Evolutionary conservation across 2,329 filamentous ascomycete genomes (phyloP).

Genomic region (Tolypocladium cylindrosporum): DNA sequence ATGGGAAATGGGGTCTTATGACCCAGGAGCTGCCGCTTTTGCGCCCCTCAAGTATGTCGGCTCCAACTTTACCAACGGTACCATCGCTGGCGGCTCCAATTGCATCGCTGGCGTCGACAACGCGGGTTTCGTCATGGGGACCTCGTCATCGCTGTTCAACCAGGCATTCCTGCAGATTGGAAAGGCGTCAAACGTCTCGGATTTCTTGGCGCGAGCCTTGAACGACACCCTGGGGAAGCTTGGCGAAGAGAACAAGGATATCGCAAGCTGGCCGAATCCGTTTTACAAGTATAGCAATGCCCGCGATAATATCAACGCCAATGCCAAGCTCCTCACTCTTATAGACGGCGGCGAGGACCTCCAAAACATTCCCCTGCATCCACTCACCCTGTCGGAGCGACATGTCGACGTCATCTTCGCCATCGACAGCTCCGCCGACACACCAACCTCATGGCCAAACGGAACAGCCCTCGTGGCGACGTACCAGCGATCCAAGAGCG

Average conservation of each 20-base stretch:
- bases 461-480: constrained; percentile 66
- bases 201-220: constrained; percentile 41
- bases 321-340: constrained; percentile 48
- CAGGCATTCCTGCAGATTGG: constrained; percentile 55
- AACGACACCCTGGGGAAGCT: constrained; percentile 41
- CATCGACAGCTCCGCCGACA: constrained; percentile 69
- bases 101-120: constrained; percentile 80
- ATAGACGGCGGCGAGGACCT: constrained; percentile 71
- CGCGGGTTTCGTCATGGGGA: constrained; percentile 75
- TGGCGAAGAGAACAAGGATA: constrained; percentile 54
- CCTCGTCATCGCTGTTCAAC: constrained; percentile 79
- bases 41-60: constrained; percentile 62
- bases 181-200: constrained; percentile 28
- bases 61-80: constrained; percentile 58
- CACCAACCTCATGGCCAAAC: constrained; percentile 60
- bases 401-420: constrained; percentile 73
- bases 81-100: constrained; percentile 39
- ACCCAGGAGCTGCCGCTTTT: constrained; percentile 63
- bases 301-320: constrained; percentile 45
- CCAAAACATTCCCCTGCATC: constrained; percentile 72
- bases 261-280: constrained; percentile 69
- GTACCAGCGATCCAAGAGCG: constrained; percentile 44
- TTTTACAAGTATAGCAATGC: constrained; percentile 57
- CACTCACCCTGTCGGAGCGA: constrained; percentile 64
- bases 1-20: constrained; percentile 69